Base-by-base conservation (phyloP, 2,329 filamentous ascomycete species). In the Xylariaceae sp. region DNA sequence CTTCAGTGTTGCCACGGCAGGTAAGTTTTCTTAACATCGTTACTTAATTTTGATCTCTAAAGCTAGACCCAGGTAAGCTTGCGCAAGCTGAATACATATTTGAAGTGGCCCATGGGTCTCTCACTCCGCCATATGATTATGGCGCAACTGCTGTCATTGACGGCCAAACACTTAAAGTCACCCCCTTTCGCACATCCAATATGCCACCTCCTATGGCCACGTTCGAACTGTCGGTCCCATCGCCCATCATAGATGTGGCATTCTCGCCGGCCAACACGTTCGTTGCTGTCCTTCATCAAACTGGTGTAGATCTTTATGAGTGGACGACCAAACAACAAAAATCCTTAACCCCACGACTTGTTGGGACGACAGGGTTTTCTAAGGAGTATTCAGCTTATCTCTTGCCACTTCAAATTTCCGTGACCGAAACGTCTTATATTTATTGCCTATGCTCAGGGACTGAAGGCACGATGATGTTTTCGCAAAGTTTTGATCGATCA, bases 121-220 rank as follows among this genome's bases (percentile, higher is more conserved):
- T 85, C 21, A 72, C 75, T 2, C 79, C 85, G 10, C 90, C 91
- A 1, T 69, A 88, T 57, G 92, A 97, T 70, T 79, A 84, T 66
- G 92, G 92, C 26, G 78, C 86, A 15, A 84, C 95, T 39, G 88
- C 85, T 9, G 91, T 95, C 5, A 84, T 96, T 40, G 94, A 97
- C 69, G 94, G 94, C 15, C 80, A 74, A 45, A 81, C 68, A 2
- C 71, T 97, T 54, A 95, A 95, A 67, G 71, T 97, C 43, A 97
- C 94, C 0, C 90, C 94, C 0, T 80, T 99, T 60, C 80, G 88
- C 58, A 80, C 86, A 47, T 88, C 90, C 12, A 95, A 94, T 64
- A 79, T 96, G 2, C 94, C 94, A 21, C 94, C 94, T 26, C 94
- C 94, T 0, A 96, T 97, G 91, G 84, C 90, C 15, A 78, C 92